Evolutionary conservation across 2,329 filamentous ascomycete species (phyloP), one percentile per base, ranked within the genome.

Genomic region (Botryotinia narcissicola): DNA sequence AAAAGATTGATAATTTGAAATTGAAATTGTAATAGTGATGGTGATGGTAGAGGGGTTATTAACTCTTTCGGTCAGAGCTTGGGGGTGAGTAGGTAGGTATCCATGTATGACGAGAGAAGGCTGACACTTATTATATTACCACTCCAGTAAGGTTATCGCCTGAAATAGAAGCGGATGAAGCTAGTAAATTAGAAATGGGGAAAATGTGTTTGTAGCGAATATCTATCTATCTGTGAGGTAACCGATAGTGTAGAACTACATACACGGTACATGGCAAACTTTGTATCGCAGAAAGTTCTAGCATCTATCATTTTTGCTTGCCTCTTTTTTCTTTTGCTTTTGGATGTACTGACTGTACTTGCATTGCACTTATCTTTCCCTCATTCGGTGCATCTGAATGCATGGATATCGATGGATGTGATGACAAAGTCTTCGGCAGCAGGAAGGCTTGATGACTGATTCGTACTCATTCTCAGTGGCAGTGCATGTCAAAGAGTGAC

Each of bases 21-120:
- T 44, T 46, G 61, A 32, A 20, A 32, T 46, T 29, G 40, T 46
- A 64, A 42, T 42, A 4, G 40, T 42, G 40, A 60, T 60, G 57
- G 42, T 35, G 25, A 66, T 66, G 18, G 29, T 64, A 68, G 66
- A 68, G 66, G 66, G 66, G 66, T 68, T 68, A 29, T 68, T 57
- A 25, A 68, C 16, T 42, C 42, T 68, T 57, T 40, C 20, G 32
- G 32, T 51, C 32, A 18, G 32, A 66, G 62, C 62, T 66, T 48
- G 42, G 35, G n/a, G 42, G 3, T 46, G 35, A 12, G 29, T 46
- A 35, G 22, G 37, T 62, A 62, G 35, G 37, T 62, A 62, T 42
- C 25, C 25, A 63, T 63, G 42, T 66, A 51, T 51, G 63, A 66
- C 63, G 63, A 51, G 61, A 64, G 16, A 42, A 64, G 64, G 46